A percentile compares a stretch with the other conserved stretches of the same genome.
phyloP scores from a whole-genome alignment of 805 yeast species.

The Zygoascus flipseniorum region DNA sequence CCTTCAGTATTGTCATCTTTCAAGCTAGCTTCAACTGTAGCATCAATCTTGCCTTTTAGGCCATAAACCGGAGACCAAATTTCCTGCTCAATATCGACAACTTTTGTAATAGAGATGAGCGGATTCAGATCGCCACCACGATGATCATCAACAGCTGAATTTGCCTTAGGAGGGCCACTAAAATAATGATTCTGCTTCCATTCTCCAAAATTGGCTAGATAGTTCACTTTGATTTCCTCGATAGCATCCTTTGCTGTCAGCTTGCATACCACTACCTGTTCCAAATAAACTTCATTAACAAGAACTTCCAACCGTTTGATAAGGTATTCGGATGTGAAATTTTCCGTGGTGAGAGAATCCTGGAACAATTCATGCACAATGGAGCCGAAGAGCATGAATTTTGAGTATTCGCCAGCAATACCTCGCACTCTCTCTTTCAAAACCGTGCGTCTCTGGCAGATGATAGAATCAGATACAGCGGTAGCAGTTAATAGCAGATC shows the following conservation, averaged over 20 bases:
- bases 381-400: conserved; percentile 71
- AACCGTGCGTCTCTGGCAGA: conserved; percentile 66
- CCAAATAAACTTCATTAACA: conserved; percentile 15
- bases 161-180: conserved; percentile 16
- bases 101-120: conserved; percentile 47
- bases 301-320: conserved; percentile 23
- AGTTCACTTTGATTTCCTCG: conserved; percentile 45
- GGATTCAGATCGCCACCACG: conserved; percentile 27
- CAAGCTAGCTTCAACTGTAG: conserved; percentile 56
- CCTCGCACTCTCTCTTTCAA: conserved; percentile 49
- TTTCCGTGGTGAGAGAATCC: conserved; percentile 36
- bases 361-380: conserved; percentile 75
- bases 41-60: conserved; percentile 82
- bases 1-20: conserved; percentile 31
- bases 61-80: conserved; percentile 91
- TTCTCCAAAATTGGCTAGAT: conserved; percentile 13
- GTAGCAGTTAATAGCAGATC: conserved; percentile 80
- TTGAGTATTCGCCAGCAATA: conserved; percentile 42
- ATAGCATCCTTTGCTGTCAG: conserved; percentile 43
- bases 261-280: conserved; percentile 45
- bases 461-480: conserved; percentile 62
- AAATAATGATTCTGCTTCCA: conserved; percentile 21
- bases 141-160: conserved; percentile 16
- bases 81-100: conserved; percentile 81
- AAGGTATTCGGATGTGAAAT: conserved; percentile 35